A percentile compares a stretch with the other conserved stretches of the same genome.
phyloP scores from a whole-genome alignment of 2,329 filamentous ascomycete genomes.

The Phaeoacremonium minimum region DNA sequence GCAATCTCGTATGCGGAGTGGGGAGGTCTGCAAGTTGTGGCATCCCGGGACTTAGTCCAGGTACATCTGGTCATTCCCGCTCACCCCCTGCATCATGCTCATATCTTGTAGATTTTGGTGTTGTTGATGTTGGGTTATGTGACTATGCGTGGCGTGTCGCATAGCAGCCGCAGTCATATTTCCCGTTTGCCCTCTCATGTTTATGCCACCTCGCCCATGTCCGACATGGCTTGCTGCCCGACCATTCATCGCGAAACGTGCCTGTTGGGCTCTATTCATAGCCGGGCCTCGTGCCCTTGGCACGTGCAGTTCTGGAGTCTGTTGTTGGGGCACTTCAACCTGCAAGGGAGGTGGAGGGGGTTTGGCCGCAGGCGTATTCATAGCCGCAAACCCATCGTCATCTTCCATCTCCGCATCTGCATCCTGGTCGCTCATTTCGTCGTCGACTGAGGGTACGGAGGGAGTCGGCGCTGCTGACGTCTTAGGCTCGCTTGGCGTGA shows the following conservation, averaged over 20 bases:
- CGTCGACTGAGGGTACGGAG: conserved; percentile 3
- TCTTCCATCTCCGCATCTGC: conserved; percentile 6
- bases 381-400: conserved; percentile 1
- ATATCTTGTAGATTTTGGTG: background rate
- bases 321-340: background rate
- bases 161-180: background rate
- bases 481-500: conserved; percentile 7
- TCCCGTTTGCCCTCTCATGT: background rate
- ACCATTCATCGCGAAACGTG: background rate
- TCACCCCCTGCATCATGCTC: background rate
- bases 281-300: background rate
- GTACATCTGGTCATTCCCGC: background rate
- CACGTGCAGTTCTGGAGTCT: background rate
- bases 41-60: no score
- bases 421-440: conserved; percentile 6
- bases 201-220: background rate
- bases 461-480: conserved; percentile 7
- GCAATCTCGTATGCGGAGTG: no score
- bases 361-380: background rate
- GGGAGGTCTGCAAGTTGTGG: no score
- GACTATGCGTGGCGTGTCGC: background rate
- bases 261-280: background rate
- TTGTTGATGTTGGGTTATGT: background rate
- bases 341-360: background rate
- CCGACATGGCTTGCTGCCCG: background rate